A percentile compares a stretch with the other conserved stretches of the same genome.
Conservation (phyloP, 129 eudicot species). For the Flaveria trinervia region DNA sequence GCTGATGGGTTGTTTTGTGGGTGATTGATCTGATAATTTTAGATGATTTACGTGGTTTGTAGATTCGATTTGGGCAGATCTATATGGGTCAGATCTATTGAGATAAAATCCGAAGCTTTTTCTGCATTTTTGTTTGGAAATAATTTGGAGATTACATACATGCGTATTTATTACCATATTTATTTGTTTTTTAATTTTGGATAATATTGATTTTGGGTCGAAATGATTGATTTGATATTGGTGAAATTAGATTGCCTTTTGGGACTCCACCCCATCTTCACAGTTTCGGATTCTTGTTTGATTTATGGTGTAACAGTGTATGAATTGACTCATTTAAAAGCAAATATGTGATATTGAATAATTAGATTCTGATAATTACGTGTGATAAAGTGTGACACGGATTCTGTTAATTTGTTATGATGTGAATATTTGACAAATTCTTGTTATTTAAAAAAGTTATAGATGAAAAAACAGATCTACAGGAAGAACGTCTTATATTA, state of each 20-base stretch:
- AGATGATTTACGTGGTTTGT: not conserved
- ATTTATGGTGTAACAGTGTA: not conserved
- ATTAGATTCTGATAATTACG: not conserved
- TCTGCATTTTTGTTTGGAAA: conserved; percentile 10
- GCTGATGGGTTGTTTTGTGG: conserved; percentile 7
- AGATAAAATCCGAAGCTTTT: conserved; percentile 13
- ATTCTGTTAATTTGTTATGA: not conserved
- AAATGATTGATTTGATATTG: conserved; percentile 9
- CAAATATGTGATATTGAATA: conserved; percentile 2
- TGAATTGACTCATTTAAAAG: not conserved
- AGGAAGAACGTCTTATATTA: not conserved
- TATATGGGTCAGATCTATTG: conserved; percentile 36
- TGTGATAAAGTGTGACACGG: not conserved
- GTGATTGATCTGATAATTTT: conserved; percentile 22
- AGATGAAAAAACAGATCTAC: not conserved
- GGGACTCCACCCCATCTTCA: not conserved
- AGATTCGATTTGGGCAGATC: conserved; percentile 33
- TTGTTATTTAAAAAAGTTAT: too few relatives aligned
- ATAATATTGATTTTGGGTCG: conserved; percentile 8
- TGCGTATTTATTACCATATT: not conserved
- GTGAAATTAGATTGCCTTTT: conserved; percentile 2
- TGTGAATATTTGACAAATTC: not conserved
- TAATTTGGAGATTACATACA: not conserved
- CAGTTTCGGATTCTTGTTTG: not conserved
- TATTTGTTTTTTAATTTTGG: not conserved